A percentile compares a stretch with the other conserved stretches of the same genome.
phyloP scores from a whole-genome alignment of 495 filamentous ascomycete genomes.

The Pseudevernia furfuracea region DNA sequence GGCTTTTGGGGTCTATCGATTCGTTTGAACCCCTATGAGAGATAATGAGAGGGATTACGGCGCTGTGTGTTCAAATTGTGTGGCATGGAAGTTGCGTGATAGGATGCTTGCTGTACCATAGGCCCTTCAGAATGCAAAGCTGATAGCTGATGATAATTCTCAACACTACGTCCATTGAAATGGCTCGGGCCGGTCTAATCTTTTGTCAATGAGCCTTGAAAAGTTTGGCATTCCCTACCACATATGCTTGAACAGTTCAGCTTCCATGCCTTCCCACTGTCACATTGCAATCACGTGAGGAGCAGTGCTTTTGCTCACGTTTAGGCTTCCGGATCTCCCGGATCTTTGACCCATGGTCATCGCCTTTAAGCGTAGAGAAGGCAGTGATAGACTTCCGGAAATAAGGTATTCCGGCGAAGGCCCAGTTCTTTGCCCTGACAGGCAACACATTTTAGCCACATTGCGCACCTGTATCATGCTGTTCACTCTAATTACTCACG shows the following conservation, averaged over 20 bases:
- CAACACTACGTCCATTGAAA: neutral
- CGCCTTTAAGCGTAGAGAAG: neutral
- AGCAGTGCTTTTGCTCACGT: neutral
- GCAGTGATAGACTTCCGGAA: neutral
- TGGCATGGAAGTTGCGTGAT: neutral
- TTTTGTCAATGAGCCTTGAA: neutral
- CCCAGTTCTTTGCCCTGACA: neutral
- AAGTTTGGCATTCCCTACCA: neutral
- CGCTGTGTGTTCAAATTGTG: neutral
- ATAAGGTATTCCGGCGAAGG: neutral
- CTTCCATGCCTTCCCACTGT: neutral
- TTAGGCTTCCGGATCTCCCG: neutral
- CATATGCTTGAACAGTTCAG: neutral
- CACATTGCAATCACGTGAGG: neutral
- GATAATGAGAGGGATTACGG: neutral
- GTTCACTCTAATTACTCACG: neutral
- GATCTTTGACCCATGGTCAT: neutral
- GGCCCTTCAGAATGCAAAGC: neutral
- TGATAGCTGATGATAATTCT: neutral
- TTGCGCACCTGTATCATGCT: neutral
- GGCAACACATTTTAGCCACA: neutral
- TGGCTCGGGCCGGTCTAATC: neutral
- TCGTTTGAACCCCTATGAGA: neutral
- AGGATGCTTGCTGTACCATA: neutral
- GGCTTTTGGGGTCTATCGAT: neutral